Percentiles rank a stretch among this genome's conserved stretches.
Evolutionary conservation across 345 rosid genomes (phyloP).

Genomic region (Anastatica hierochuntica): DNA sequence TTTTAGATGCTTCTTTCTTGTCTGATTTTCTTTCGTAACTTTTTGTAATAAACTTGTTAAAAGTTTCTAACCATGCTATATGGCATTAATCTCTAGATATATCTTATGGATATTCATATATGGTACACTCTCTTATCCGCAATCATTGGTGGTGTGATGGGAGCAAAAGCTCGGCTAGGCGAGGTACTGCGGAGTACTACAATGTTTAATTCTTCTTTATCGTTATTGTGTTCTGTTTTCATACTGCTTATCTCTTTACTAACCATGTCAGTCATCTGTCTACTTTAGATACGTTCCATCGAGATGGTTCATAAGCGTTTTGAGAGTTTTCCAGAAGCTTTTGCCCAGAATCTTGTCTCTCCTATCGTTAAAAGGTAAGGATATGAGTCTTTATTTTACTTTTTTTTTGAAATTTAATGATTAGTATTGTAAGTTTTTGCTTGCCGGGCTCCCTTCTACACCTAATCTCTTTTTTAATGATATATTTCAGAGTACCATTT

Average conservation of each 20-base stretch:
- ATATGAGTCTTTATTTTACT: background rate
- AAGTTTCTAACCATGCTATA: conserved; percentile 10
- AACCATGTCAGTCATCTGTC: conserved; percentile 5
- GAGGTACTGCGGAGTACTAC: conserved; percentile 48
- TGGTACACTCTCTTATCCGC: conserved; percentile 93
- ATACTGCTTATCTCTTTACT: conserved; percentile 10
- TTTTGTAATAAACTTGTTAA: conserved; percentile 4
- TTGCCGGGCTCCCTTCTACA: background rate
- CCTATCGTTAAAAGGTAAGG: conserved; percentile 46
- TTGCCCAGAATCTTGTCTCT: conserved; percentile 77
- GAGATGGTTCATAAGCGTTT: conserved; percentile 98
- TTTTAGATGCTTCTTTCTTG: background rate
- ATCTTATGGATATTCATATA: conserved; percentile 93
- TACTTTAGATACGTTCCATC: conserved; percentile 68
- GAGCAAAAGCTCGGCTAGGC: conserved; percentile 94
- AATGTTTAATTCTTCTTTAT: background rate
- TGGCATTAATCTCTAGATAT: conserved; percentile 40
- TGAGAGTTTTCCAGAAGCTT: conserved; percentile 95
- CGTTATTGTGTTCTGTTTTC: background rate
- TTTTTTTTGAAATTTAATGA: background rate
- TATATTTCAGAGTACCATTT: conserved; percentile 47
- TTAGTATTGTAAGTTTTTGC: background rate
- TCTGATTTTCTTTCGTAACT: background rate
- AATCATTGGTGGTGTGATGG: conserved; percentile 95
- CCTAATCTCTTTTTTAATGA: conserved; percentile 8